These are phyloP conservation scores for Fusarium sp. DNA, from an alignment of 2,329 filamentous ascomycete species.

Conservation along the genomic window DNA sequence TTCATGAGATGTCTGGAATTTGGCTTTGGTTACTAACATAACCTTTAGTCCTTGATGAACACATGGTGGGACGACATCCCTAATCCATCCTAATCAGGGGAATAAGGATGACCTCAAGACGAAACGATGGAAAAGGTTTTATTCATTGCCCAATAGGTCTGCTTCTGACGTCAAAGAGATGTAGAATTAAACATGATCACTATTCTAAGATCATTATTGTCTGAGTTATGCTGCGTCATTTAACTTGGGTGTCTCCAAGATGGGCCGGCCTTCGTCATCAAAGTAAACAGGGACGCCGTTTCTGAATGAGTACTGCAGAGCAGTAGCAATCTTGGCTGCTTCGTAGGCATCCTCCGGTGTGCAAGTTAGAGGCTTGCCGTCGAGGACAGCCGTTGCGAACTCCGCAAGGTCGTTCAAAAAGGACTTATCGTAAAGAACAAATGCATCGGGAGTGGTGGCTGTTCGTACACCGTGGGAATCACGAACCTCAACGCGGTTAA, in stretches of 20 bases:
- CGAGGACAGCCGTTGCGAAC: constrained; percentile 39
- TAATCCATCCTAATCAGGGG: not conserved
- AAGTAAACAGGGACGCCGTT: constrained; percentile 46
- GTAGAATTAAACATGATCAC: not conserved
- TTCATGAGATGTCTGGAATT: not conserved
- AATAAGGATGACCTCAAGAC: not conserved
- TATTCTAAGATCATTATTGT: not conserved
- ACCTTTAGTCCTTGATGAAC: not conserved
- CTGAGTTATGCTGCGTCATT: constrained; percentile 3
- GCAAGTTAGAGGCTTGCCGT: constrained; percentile 39
- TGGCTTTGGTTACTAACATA: not conserved
- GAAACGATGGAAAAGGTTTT: not conserved
- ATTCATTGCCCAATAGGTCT: not conserved
- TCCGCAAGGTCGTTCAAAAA: constrained; percentile 42
- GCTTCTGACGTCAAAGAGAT: not conserved
- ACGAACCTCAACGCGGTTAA: constrained; percentile 28
- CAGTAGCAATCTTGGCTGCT: constrained; percentile 42
- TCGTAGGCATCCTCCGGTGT: constrained; percentile 43
- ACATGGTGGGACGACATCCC: constrained; percentile 13
- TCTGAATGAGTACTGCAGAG: constrained; percentile 46
- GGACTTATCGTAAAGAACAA: constrained; percentile 38
- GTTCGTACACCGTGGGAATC: constrained; percentile 27
- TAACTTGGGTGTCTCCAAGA: constrained; percentile 32
- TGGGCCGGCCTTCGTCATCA: constrained; percentile 44
- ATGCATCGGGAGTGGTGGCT: constrained; percentile 35